phyloP scores from a whole-genome alignment of 345 rosid genomes.

The Aquilaria malaccensis region DNA sequence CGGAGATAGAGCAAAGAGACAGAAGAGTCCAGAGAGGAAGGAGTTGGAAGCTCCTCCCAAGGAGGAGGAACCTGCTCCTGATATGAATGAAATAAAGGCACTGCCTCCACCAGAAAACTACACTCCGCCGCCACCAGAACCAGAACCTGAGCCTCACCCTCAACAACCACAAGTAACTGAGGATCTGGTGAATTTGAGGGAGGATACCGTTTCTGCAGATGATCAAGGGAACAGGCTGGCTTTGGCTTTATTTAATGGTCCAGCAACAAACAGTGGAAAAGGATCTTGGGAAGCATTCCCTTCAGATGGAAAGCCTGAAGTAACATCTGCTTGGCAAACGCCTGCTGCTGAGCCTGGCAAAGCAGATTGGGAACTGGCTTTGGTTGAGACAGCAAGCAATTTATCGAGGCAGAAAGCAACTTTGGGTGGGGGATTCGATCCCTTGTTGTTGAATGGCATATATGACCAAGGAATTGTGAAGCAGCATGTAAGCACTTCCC shows the following conservation, averaged over 20 bases:
- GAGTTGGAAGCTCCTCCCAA: slow-evolving; percentile 40
- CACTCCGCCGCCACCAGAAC: slow-evolving; percentile 44
- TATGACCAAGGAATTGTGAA: slow-evolving; percentile 81
- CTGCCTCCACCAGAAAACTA: slow-evolving; percentile 67
- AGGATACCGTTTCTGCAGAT: slow-evolving; percentile 52
- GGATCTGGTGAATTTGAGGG: slow-evolving; percentile 82
- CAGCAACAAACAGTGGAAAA: slow-evolving; percentile 34
- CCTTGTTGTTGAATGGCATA: slow-evolving; percentile 77
- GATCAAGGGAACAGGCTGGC: slow-evolving; percentile 78
- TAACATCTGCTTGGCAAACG: slow-evolving; percentile 82
- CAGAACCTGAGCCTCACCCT: slow-evolving; percentile 29
- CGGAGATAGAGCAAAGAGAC: slow-evolving; percentile 67
- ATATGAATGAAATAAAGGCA: slow-evolving; percentile 73
- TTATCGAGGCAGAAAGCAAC: slow-evolving; percentile 60
- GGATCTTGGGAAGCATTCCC: slow-evolving; percentile 89
- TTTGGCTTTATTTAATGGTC: slow-evolving; percentile 72
- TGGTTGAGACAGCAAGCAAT: slow-evolving; percentile 81
- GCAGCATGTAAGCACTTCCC: slow-evolving; percentile 48
- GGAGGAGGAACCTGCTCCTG: slow-evolving; percentile 39
- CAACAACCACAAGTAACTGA: slow-evolving; percentile 38
- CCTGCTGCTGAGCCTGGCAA: slow-evolving; percentile 69
- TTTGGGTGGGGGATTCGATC: slow-evolving; percentile 87
- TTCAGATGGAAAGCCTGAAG: slow-evolving; percentile 41
- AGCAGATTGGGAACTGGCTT: slow-evolving; percentile 88
- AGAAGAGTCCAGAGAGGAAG: slow-evolving; percentile 68